Conservation (phyloP, 1,284 basidiomycete species). For the Ceratorhiza oryzae-sativae region DNA sequence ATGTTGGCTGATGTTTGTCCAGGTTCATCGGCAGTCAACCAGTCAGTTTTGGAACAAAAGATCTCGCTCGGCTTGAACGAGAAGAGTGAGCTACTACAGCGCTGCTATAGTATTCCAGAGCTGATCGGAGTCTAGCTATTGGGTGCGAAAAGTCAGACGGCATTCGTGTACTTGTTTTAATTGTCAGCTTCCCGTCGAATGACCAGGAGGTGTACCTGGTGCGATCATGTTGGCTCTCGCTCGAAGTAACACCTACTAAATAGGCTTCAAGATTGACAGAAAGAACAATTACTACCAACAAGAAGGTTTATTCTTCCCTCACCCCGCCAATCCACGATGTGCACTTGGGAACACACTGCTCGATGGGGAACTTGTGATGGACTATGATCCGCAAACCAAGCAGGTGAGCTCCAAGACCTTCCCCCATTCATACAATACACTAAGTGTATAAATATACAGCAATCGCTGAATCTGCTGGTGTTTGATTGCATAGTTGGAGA, state of each 20-base stretch:
- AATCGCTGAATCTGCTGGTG: slow-evolving; percentile 81
- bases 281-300: slow-evolving; percentile 87
- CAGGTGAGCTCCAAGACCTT: slow-evolving; percentile 56
- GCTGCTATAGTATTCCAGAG: slow-evolving; percentile 18
- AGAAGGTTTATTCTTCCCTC: slow-evolving; percentile 84
- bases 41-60: slow-evolving; percentile 78
- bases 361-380: slow-evolving; percentile 95
- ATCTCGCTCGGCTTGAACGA: slow-evolving; percentile 77
- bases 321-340: slow-evolving; percentile 71
- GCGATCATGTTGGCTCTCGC: slow-evolving; percentile 47
- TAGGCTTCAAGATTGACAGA: slow-evolving; percentile 80
- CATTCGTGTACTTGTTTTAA: slow-evolving; percentile 85
- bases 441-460: slow-evolving; percentile 55
- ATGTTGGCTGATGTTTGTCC: slow-evolving; percentile 19
- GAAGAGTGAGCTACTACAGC: slow-evolving; percentile 71
- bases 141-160: slow-evolving; percentile 99
- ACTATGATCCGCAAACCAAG: slow-evolving; percentile 78
- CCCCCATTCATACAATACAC: not conserved
- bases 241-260: not conserved
- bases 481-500: slow-evolving; percentile 95
- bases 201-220: slow-evolving; percentile 86
- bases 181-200: slow-evolving; percentile 72
- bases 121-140: slow-evolving; percentile 69
- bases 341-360: slow-evolving; percentile 82
- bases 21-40: slow-evolving; percentile 96